A percentile compares a stretch with the other conserved stretches of the same genome.
These are phyloP conservation scores for Luffa aegyptiaca DNA, from an alignment of 306 rosid genomes.

Conservation along the genomic window DNA sequence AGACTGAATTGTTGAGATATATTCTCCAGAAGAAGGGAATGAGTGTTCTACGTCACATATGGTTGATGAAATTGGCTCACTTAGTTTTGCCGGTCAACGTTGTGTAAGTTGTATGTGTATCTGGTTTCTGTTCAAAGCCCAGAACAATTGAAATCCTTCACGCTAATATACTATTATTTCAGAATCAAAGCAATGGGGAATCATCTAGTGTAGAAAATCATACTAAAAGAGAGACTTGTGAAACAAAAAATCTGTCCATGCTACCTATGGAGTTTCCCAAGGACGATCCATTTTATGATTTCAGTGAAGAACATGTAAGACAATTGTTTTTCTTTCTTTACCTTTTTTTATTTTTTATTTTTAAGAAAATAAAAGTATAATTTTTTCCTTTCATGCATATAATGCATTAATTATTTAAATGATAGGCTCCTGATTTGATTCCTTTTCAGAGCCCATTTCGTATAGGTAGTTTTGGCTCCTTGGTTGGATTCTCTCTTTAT, in stretches of 20 bases:
- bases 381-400: neutral
- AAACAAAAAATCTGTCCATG: slow-evolving; percentile 28
- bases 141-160: slow-evolving; percentile 32
- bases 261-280: slow-evolving; percentile 22
- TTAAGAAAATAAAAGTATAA: neutral
- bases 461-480: neutral
- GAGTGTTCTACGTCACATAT: slow-evolving; percentile 16
- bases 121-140: slow-evolving; percentile 31
- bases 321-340: neutral
- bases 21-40: slow-evolving; percentile 38
- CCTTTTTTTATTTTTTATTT: neutral
- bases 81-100: slow-evolving; percentile 56
- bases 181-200: slow-evolving; percentile 51
- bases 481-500: neutral
- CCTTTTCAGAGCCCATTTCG: neutral
- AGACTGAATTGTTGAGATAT: slow-evolving; percentile 11
- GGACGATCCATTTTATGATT: slow-evolving; percentile 40
- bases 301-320: slow-evolving; percentile 70
- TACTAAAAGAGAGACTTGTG: slow-evolving; percentile 25
- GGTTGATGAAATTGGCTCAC: slow-evolving; percentile 24
- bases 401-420: neutral
- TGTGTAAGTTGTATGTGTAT: slow-evolving; percentile 99
- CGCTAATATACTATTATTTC: slow-evolving; percentile 29
- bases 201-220: slow-evolving; percentile 23
- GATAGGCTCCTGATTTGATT: neutral